Percentiles rank a stretch among this genome's conserved stretches.
Evolutionary conservation across 345 rosid species (phyloP).

Genomic region (Linum trigynum): DNA sequence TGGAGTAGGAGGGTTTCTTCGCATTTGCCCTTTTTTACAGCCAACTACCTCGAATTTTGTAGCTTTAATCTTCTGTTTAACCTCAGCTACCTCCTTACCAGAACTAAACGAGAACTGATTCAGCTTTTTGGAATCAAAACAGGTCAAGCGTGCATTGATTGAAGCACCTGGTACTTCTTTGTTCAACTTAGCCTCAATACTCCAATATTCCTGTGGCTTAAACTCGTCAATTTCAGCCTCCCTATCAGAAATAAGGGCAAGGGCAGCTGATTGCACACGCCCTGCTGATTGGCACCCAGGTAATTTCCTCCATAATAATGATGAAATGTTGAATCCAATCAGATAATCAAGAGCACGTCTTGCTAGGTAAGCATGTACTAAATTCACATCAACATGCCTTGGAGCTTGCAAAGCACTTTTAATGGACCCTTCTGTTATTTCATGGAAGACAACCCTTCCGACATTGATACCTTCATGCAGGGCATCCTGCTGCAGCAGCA

Average conservation of each 20-base stretch:
- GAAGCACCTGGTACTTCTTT: slow-evolving; percentile 23
- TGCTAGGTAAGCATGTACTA: slow-evolving; percentile 93
- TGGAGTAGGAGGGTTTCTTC: slow-evolving; percentile 83
- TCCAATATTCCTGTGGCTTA: slow-evolving; percentile 83
- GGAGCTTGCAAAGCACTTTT: slow-evolving; percentile 71
- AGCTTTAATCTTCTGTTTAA: slow-evolving; percentile 46
- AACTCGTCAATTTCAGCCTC: slow-evolving; percentile 88
- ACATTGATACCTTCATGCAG: slow-evolving; percentile 55
- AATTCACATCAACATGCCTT: slow-evolving; percentile 70
- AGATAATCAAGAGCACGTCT: slow-evolving; percentile 95
- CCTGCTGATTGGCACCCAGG: slow-evolving; percentile 99
- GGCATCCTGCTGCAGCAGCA: slow-evolving; percentile 93
- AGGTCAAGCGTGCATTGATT: slow-evolving; percentile 45
- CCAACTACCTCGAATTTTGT: slow-evolving; percentile 46
- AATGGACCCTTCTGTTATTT: slow-evolving; percentile 88
- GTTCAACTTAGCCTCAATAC: slow-evolving; percentile 43
- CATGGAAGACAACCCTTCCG: slow-evolving; percentile 89
- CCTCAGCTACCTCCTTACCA: slow-evolving; percentile 37
- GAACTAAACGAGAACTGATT: slow-evolving; percentile 69
- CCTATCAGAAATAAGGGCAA: slow-evolving; percentile 83
- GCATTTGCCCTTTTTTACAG: slow-evolving; percentile 41
- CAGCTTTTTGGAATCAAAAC: slow-evolving; percentile 55
- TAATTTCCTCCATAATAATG: slow-evolving; percentile 87
- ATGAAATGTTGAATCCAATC: slow-evolving; percentile 91
- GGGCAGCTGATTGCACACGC: slow-evolving; percentile 95